Evolutionary conservation across 306 rosid genomes (phyloP).

Genomic region (Vigna unguiculata): DNA sequence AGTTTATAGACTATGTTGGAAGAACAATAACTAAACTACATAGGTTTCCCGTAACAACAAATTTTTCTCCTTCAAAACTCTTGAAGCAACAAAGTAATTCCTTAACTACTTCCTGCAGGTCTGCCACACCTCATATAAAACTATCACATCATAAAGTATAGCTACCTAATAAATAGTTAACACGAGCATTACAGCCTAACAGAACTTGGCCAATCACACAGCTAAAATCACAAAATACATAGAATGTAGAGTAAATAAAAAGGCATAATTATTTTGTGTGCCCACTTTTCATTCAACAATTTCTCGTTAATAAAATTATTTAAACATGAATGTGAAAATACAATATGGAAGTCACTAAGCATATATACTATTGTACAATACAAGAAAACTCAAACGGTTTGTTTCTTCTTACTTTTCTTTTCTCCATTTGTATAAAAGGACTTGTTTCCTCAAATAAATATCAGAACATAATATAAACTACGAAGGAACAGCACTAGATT

Average conservation of each 20-base stretch:
- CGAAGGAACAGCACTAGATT: neutral
- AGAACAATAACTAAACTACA: neutral
- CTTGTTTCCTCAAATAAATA: neutral
- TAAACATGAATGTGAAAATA: slow-evolving; percentile 31
- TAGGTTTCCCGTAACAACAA: neutral
- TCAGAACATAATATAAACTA: slow-evolving; percentile 4
- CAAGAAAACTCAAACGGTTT: neutral
- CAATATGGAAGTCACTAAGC: neutral
- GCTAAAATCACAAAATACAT: neutral
- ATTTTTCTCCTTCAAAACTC: neutral
- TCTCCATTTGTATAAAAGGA: neutral
- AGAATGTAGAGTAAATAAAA: slow-evolving; percentile 14
- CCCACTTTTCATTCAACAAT: slow-evolving; percentile 16
- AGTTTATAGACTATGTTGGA: neutral
- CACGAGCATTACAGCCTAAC: neutral
- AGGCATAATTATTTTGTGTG: slow-evolving; percentile 11
- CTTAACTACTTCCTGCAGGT: neutral
- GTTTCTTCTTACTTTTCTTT: neutral
- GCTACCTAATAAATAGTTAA: neutral
- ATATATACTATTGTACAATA: neutral
- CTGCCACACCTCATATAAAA: neutral
- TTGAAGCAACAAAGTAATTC: neutral
- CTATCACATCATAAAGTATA: neutral
- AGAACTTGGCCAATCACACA: neutral
- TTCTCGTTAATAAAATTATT: neutral